These are phyloP conservation scores for Colletotrichum gloeosporioides DNA, from an alignment of 2,329 filamentous ascomycete genomes.

Conservation along the genomic window DNA sequence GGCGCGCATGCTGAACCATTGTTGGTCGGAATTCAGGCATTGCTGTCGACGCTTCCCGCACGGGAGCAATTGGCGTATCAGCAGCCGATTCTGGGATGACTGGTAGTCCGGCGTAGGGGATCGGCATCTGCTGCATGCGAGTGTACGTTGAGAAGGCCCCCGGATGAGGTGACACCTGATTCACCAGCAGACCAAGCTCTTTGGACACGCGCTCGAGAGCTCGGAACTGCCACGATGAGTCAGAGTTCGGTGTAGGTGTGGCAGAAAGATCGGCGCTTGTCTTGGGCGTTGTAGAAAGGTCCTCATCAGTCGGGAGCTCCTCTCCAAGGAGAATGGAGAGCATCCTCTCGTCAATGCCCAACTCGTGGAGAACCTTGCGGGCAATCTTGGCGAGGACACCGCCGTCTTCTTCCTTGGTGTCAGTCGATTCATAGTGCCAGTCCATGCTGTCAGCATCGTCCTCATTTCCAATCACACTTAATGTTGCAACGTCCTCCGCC, in stretches of 20 bases:
- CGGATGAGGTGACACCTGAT: slow-evolving; percentile 79
- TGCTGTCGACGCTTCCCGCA: slow-evolving; percentile 57
- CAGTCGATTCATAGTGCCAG: slow-evolving; percentile 56
- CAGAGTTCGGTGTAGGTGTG: slow-evolving; percentile 34
- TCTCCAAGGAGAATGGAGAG: slow-evolving; percentile 90
- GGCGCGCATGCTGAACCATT: slow-evolving; percentile 40
- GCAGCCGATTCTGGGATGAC: slow-evolving; percentile 60
- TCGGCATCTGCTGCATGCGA: slow-evolving; percentile 65
- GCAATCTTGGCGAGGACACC: slow-evolving; percentile 84
- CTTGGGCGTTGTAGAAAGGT: slow-evolving; percentile 53
- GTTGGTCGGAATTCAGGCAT: slow-evolving; percentile 56
- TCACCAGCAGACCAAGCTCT: slow-evolving; percentile 84
- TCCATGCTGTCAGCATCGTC: slow-evolving; percentile 47
- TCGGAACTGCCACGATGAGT: slow-evolving; percentile 73
- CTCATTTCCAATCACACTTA: slow-evolving; percentile 31
- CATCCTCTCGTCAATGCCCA: slow-evolving; percentile 87
- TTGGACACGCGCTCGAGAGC: slow-evolving; percentile 84
- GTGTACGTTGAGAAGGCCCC: slow-evolving; percentile 87
- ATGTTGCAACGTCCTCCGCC: slow-evolving; percentile 34
- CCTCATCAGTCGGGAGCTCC: slow-evolving; percentile 62
- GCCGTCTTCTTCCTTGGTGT: slow-evolving; percentile 58
- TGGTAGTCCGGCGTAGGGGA: slow-evolving; percentile 81
- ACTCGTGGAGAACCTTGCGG: slow-evolving; percentile 82
- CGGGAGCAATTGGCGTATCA: slow-evolving; percentile 27
- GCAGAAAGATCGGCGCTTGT: slow-evolving; percentile 31